Conservation (phyloP, 73 alveolate species). For the Paramecium caudatum region DNA sequence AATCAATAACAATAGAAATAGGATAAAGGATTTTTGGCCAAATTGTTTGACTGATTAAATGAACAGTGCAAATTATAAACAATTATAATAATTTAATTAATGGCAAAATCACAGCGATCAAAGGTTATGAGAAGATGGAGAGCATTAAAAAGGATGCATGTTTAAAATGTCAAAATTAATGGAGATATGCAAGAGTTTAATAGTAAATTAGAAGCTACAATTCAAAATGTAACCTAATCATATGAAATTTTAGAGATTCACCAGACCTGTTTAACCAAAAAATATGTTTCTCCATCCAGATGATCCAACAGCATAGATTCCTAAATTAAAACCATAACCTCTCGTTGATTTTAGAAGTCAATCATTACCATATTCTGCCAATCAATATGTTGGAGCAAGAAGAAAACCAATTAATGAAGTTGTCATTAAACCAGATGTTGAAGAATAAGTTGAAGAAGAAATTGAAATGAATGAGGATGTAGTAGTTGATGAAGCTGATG, state of each 20-base stretch:
- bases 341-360: conserved; percentile 72
- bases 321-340: conserved; percentile 58
- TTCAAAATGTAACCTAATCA: conserved; percentile 7
- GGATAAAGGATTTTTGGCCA: conserved; percentile 57
- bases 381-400: conserved; percentile 73
- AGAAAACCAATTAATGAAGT: conserved; percentile 50
- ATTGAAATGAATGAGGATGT: neutral
- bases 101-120: conserved; percentile 78
- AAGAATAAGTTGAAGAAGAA: conserved; percentile 14
- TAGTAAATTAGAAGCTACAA: conserved; percentile 72
- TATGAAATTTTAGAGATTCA: conserved; percentile 13
- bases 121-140: conserved; percentile 79
- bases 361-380: conserved; percentile 66
- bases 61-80: neutral
- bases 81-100: conserved; percentile 48
- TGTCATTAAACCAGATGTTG: conserved; percentile 7
- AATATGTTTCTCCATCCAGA: conserved; percentile 70
- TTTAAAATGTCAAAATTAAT: conserved; percentile 50
- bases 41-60: conserved; percentile 47
- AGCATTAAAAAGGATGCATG: conserved; percentile 65
- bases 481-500: conserved; percentile 55
- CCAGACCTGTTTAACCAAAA: conserved; percentile 38
- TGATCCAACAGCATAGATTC: conserved; percentile 72
- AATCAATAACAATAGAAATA: neutral
- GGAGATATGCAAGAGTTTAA: conserved; percentile 47